Evolutionary conservation across 2,329 filamentous ascomycete species (phyloP).

Genomic region (Pestalotiopsis sp.): DNA sequence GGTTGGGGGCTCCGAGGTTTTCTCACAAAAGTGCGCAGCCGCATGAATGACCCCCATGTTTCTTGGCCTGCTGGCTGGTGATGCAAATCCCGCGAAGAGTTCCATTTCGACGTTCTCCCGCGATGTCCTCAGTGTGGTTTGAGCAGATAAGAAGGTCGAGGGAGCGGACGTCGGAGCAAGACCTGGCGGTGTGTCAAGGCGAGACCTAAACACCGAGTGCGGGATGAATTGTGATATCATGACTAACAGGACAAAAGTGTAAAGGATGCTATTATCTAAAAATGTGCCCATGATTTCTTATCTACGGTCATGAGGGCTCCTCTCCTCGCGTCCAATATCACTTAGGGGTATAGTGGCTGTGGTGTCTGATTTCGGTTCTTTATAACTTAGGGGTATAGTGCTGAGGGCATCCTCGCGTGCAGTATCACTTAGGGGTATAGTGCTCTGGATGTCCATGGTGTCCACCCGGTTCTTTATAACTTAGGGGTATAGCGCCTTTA

Average conservation of each 20-base stretch:
- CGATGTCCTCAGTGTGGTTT: neutral
- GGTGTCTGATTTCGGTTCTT: neutral
- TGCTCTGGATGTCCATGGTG: neutral
- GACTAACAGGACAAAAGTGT: slow-evolving; percentile 4
- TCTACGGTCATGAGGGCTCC: neutral
- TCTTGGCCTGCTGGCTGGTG: neutral
- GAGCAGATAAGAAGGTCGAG: neutral
- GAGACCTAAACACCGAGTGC: neutral
- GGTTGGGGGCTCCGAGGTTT: neutral
- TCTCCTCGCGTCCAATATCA: slow-evolving; percentile 1
- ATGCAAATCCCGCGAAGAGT: neutral
- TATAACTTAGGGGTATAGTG: slow-evolving; percentile 8
- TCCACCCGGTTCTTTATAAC: neutral
- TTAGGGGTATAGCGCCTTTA: neutral
- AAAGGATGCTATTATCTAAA: slow-evolving; percentile 10
- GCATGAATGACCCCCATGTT: neutral
- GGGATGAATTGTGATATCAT: slow-evolving; percentile 2
- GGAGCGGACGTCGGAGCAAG: neutral
- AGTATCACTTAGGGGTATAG: slow-evolving; percentile 8
- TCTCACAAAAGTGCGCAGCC: neutral
- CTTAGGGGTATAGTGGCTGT: slow-evolving; percentile 4
- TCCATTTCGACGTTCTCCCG: neutral
- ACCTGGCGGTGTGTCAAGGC: slow-evolving; percentile 2
- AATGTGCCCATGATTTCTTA: slow-evolving; percentile 1
- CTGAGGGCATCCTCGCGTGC: neutral